Conservation (phyloP, 331 rosid genomes). For the Acacia concinna region DNA sequence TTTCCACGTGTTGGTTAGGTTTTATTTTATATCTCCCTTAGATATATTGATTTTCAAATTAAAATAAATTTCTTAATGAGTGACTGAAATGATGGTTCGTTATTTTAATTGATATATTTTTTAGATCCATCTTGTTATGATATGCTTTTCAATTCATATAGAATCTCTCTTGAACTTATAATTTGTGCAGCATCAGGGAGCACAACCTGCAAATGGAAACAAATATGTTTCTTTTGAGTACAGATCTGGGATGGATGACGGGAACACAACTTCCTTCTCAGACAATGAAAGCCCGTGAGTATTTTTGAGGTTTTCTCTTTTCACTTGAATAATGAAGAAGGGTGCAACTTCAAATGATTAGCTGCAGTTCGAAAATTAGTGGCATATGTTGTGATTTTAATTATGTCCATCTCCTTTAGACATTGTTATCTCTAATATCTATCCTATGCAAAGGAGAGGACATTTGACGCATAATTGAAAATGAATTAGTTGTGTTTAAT, state of each 20-base stretch:
- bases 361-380: conserved; percentile 6
- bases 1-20: conserved; percentile 18
- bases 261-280: conserved; percentile 88
- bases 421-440: conserved; percentile 22
- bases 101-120: conserved; percentile 2
- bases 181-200: conserved; percentile 91
- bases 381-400: conserved; percentile 22
- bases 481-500: conserved; percentile 14
- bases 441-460: conserved; percentile 26
- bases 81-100: conserved; percentile 21
- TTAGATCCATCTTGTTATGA: conserved; percentile 27
- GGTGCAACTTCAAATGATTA: not conserved
- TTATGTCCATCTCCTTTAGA: conserved; percentile 14
- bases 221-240: conserved; percentile 92
- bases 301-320: conserved; percentile 24
- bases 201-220: conserved; percentile 82
- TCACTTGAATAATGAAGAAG: conserved; percentile 18
- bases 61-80: conserved; percentile 15
- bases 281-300: conserved; percentile 98
- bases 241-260: conserved; percentile 97
- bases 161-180: conserved; percentile 34
- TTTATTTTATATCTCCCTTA: conserved; percentile 5
- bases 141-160: conserved; percentile 18
- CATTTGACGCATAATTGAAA: not conserved
- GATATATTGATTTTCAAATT: conserved; percentile 17